Base-by-base conservation (phyloP, 169 alveolate species). In the Plasmodium relictum region DNA sequence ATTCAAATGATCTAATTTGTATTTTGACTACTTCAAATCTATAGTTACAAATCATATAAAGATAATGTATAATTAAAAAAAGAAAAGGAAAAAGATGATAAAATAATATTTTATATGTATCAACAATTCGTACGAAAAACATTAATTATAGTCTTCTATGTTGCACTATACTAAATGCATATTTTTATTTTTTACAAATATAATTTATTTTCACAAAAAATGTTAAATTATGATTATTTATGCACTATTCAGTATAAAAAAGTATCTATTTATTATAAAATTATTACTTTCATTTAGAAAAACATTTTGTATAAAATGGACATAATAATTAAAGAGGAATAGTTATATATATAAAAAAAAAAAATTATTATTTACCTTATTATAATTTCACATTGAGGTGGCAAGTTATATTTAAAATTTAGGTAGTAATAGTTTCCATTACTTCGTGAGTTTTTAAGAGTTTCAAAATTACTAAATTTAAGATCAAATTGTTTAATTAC, bases 1-100 rank as follows among this genome's bases (percentile, higher is more conserved):
- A 80, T 70, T 80, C 90, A 72, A 80, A 80, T 24, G 90, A 80
- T n/a, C 90, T 56, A 24, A 80, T 44, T 42, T 69, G 90, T 24
- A 80, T 59, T 66, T 80, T 80, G 37, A 80, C 26, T 50, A 80
- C 80, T 80, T 80, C 90, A 72, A 66, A 80, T 70, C 90, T 80
- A 48, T 37, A n/a, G 18, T 18, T 59, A 59, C 22, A 58, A 56
- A 66, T 18, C 22, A 52, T 10, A 52, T n/a, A 52, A 45, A 61
- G 26, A 59, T n/a, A 80, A 76, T 5, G 20, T 58, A 26, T 22
- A 20, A 76, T 63, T 68, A 8, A 50, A 37, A 20, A n/a, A 42
- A 73, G 48, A 63, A 6, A 41, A 73, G 41, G 39, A 22, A 73
- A 39, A 9, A 31, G 22, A 4, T 9, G 16, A 48, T 2, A 4